Percentiles rank a stretch among this genome's conserved stretches.
These are phyloP conservation scores for Brassica napus DNA, from an alignment of 345 rosid species.

Conservation along the genomic window Da-Ae NC_063437.1:17421501-17422000, in stretches of 20 bases:
- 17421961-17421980: constrained; percentile 63
- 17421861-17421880: constrained; percentile 71
- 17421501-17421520: too few relatives aligned
- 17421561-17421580: background rate
- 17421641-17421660: constrained; percentile 3
- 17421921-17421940: constrained; percentile 62
- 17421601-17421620: constrained; percentile 1
- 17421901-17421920: constrained; percentile 54
- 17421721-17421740: constrained; percentile 27
- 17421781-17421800: constrained; percentile 64
- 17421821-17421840: constrained; percentile 86
- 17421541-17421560: background rate
- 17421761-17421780: constrained; percentile 47
- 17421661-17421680: constrained; percentile 25
- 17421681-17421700: constrained; percentile 41
- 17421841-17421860: constrained; percentile 73
- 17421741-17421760: constrained; percentile 41
- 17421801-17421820: constrained; percentile 76
- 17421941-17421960: constrained; percentile 53
- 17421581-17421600: background rate
- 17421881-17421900: constrained; percentile 68
- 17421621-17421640: constrained; percentile 15
- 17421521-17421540: background rate
- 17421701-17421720: constrained; percentile 29
- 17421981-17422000: constrained; percentile 90